Base-by-base conservation (phyloP, 352 stramenopile genomes). In the Phytophthora idaei region DNA sequence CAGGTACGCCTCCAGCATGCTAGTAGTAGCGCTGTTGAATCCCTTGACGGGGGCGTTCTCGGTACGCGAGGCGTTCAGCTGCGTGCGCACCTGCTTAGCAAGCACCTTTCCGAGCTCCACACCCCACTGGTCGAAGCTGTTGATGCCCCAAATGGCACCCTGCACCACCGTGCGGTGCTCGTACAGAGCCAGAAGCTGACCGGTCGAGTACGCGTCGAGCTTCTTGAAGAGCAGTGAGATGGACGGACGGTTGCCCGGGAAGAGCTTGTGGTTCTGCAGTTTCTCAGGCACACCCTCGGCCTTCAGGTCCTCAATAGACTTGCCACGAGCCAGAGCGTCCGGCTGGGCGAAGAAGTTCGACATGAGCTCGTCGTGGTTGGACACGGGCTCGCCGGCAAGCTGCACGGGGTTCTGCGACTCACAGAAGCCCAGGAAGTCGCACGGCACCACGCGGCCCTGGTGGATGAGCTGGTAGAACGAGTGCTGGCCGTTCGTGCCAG, bases 321-420 rank as follows among this genome's bases (percentile, higher is more conserved):
- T 99, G 70, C 97, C 97, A 56, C 90, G 91, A 5, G 97, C 98
- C 7, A 99, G 81, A 6, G 97, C 97, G 77, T 99, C 98, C 0
- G 97, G 97, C 76, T 99, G 97, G 36, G 97, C 97, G 74, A 99
- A 99, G 77, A 99, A 99, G 85, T 99, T 99, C 56, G 86, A 96
- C 97, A 99, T 99, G 64, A 99, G 90, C 82, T 99, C 97, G 79
- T 99, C 97, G 84, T 99, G 97, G 85, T 98, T 98, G n/a, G 89
- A 93, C 32, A 99, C 92, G 0, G 84, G 59, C 73, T 99, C 86
- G 31, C 81, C 80, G 0, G 77, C 78, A 50, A 94, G 77, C 42
- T 73, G 37, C 54, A 97, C 75, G 41, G 88, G 87, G 72, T 91
- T 88, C 81, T 99, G 97, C 64, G 85, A 98, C 77, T 99, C 83